Evolutionary conservation across 805 yeast species (phyloP), one percentile per base, ranked within the genome.

Genomic region (Zygoascus ofunaensis): DNA sequence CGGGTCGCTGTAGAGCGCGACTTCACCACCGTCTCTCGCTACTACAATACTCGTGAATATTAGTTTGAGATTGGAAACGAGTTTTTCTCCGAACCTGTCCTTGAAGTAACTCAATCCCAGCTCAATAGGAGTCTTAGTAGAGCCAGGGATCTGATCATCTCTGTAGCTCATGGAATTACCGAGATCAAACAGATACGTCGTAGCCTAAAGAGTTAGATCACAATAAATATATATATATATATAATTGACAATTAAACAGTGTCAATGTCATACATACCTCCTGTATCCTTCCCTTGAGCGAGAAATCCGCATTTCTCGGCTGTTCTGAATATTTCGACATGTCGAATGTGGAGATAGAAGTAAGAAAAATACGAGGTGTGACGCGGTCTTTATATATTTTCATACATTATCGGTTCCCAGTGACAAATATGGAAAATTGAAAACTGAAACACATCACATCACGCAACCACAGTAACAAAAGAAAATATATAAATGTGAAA

Each of bases 171-270:
- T 61, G 12, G 50, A 41, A 19, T 66, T 63, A 8, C 74, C 68
- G 12, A 71, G 60, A 55, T 79, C 85, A 14, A 76, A 66, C 7
- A 77, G 64, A 50, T 72, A 76, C 1, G 65, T 60, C 0, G 78
- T 72, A 26, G 62, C 55, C 66, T 64, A 36, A n/a, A n/a, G n/a
- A n/a, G n/a, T n/a, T 32, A 15, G 15, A 15, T 33, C 14, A 10
- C 34, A 21, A 21, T 40, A 28, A 22, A 20, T 8, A 18, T 36
- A 10, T 17, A 8, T 20, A 15, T 22, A 5, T 18, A 19, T 36
- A n/a, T 7, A 34, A 34, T 18, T 14, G 4, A 12, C 20, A 26
- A 26, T 12, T 26, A 26, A 26, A 26, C 30, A 26, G 12, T 12
- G n/a, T 5, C 7, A 5, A 4, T 30, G 5, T 12, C 34, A n/a